These are phyloP conservation scores for Dioszegia crocea DNA, from an alignment of 768 basidiomycete species.

Conservation along the genomic window DNA sequence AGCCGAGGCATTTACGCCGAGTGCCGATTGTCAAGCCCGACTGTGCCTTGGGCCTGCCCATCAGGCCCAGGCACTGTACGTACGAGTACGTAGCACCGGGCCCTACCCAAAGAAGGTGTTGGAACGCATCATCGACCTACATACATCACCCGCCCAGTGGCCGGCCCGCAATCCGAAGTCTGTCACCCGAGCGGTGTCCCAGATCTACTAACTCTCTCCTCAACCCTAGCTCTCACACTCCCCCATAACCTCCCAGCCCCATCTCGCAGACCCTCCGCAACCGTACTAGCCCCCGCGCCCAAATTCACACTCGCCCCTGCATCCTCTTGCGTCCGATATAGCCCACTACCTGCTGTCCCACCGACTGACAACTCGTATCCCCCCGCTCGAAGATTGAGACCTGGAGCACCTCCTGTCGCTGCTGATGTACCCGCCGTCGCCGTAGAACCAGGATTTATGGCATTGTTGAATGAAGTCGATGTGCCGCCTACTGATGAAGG, in stretches of 20 bases:
- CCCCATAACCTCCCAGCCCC: conserved; percentile 82
- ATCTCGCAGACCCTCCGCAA: conserved; percentile 78
- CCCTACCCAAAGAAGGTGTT: too few relatives aligned
- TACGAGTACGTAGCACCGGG: too few relatives aligned
- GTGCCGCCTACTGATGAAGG: conserved; percentile 59
- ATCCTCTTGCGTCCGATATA: conserved; percentile 70
- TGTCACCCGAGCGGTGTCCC: conserved; percentile 29
- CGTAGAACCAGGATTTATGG: conserved; percentile 54
- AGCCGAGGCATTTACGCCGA: too few relatives aligned
- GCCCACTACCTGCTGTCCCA: conserved; percentile 73
- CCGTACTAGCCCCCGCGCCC: conserved; percentile 36
- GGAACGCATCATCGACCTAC: too few relatives aligned
- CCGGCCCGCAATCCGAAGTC: neutral
- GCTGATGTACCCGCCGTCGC: conserved; percentile 5
- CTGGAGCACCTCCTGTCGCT: neutral
- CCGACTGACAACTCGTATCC: conserved; percentile 90
- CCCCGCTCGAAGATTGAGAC: conserved; percentile 86
- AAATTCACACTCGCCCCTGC: conserved; percentile 42
- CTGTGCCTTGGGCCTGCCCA: too few relatives aligned
- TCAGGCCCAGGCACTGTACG: too few relatives aligned
- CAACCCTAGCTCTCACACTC: conserved; percentile 77
- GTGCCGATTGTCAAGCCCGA: too few relatives aligned
- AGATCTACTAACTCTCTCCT: conserved; percentile 48
- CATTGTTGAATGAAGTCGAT: conserved; percentile 58
- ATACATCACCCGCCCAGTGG: too few relatives aligned